Conservation (phyloP, 768 basidiomycete species). For the Antrodiella citrinella region DNA sequence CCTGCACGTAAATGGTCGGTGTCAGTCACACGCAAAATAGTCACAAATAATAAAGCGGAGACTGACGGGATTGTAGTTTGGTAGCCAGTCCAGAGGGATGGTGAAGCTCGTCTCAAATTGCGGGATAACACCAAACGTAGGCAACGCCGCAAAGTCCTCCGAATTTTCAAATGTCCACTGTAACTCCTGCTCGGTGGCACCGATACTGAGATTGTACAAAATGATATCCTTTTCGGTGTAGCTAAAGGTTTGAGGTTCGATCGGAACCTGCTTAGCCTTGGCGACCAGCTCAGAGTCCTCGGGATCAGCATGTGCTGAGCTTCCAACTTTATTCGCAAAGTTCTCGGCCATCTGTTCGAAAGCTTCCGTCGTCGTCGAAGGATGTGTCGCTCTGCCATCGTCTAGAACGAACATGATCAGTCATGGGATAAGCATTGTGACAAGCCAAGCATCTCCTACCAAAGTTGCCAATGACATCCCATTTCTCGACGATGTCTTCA, state of each 20-base stretch:
- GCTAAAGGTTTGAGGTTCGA: constrained; percentile 50
- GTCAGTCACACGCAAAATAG: neutral
- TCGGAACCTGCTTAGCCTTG: constrained; percentile 63
- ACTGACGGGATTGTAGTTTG: constrained; percentile 87
- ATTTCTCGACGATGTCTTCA: constrained; percentile 74
- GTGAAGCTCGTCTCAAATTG: constrained; percentile 71
- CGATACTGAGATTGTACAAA: constrained; percentile 91
- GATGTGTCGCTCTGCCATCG: constrained; percentile 79
- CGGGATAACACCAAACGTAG: constrained; percentile 94
- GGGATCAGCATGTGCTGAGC: constrained; percentile 49
- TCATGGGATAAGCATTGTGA: neutral
- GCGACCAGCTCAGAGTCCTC: constrained; percentile 80
- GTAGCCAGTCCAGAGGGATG: constrained; percentile 76
- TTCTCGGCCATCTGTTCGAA: constrained; percentile 64
- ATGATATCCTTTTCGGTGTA: constrained; percentile 91
- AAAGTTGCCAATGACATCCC: constrained; percentile 80
- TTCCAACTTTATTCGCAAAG: constrained; percentile 28
- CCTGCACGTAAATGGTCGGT: constrained; percentile 33
- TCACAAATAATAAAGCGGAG: constrained; percentile 1
- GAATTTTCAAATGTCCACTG: constrained; percentile 89
- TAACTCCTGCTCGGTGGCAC: constrained; percentile 88
- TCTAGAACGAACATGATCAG: constrained; percentile 32
- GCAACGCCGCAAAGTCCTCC: constrained; percentile 78
- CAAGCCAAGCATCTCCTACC: constrained; percentile 34
- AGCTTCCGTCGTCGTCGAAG: constrained; percentile 64